Evolutionary conservation across 306 rosid genomes (phyloP).

Genomic region (Dryas octopetala): DNA sequence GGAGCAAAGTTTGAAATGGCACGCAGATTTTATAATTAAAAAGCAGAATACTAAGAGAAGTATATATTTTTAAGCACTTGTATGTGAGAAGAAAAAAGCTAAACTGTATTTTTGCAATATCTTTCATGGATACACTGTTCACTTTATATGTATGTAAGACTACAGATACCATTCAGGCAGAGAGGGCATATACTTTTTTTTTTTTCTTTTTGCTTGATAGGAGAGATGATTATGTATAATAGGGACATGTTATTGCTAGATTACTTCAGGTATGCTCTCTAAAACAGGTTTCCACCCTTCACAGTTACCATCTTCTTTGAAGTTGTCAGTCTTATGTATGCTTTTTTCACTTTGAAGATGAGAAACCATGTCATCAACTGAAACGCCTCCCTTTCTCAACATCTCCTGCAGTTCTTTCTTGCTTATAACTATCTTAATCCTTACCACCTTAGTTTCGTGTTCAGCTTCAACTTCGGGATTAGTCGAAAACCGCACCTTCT

Average conservation of each 20-base stretch:
- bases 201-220: background rate
- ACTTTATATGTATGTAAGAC: slow-evolving; percentile 4
- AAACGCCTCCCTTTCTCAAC: slow-evolving; percentile 56
- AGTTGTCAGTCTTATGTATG: slow-evolving; percentile 24
- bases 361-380: slow-evolving; percentile 51
- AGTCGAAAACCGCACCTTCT: slow-evolving; percentile 63
- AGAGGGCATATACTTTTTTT: background rate
- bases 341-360: slow-evolving; percentile 32
- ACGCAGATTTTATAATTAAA: background rate
- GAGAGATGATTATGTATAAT: background rate
- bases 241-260: slow-evolving; percentile 33
- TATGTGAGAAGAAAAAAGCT: background rate
- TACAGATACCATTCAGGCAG: background rate
- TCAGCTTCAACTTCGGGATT: slow-evolving; percentile 49
- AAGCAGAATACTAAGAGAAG: background rate
- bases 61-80: background rate
- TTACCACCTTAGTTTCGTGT: slow-evolving; percentile 49
- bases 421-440: slow-evolving; percentile 71
- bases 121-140: slow-evolving; percentile 16
- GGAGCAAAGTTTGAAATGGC: background rate
- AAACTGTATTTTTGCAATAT: background rate
- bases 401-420: slow-evolving; percentile 64
- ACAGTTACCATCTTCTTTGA: slow-evolving; percentile 22
- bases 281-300: slow-evolving; percentile 69
- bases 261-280: slow-evolving; percentile 76